Base-by-base conservation (phyloP, 805 yeast species). In the Ogataea corticis region DNA sequence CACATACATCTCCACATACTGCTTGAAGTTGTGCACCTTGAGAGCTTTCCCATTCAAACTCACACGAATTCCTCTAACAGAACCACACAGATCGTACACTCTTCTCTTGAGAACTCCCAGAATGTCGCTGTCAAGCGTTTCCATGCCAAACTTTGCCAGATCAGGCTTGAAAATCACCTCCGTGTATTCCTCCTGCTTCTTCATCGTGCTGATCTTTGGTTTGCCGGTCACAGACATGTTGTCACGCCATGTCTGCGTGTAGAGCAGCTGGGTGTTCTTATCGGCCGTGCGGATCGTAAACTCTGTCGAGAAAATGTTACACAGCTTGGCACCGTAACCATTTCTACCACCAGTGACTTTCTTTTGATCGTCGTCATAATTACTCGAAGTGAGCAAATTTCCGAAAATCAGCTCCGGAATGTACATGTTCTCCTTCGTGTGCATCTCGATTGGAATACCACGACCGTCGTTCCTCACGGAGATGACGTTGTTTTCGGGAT, bases 261-360 rank as follows among this genome's bases (percentile, higher is more conserved):
- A 94, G 34, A 77, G 68, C 58, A 79, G 76, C 42, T 77, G 83
- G 10, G 74, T 70, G 36, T 63, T 67, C 42, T 81, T 76, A 66
- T 94, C 97, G 15, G 96, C 92, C 6, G 99, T 94, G 63, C 90
- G 97, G 23, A 94, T 76, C 12, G 73, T 77, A 62, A 94, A 94
- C 58, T 85, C 84, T 3, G 90, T 86, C 19, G 97, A 89, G 66
- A 92, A 94, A 51, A 94, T 94, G 66, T 94, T 94, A 79, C 99
- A 94, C 45, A 94, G 72, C 64, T 94, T 94, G 39, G 99, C 99
- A 68, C 99, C 99, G 63, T 83, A 94, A 52, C 99, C 99, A 64
- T 94, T 94, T 73, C 99, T 82, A 67, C 99, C 99, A 72, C 99
- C 99, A 2, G 96, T 88, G 28, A 94, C 97, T 66, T 94, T 94